These are phyloP conservation scores for Gossypium aridum DNA, from an alignment of 441 rosid genomes.

Conservation along the genomic window DNA sequence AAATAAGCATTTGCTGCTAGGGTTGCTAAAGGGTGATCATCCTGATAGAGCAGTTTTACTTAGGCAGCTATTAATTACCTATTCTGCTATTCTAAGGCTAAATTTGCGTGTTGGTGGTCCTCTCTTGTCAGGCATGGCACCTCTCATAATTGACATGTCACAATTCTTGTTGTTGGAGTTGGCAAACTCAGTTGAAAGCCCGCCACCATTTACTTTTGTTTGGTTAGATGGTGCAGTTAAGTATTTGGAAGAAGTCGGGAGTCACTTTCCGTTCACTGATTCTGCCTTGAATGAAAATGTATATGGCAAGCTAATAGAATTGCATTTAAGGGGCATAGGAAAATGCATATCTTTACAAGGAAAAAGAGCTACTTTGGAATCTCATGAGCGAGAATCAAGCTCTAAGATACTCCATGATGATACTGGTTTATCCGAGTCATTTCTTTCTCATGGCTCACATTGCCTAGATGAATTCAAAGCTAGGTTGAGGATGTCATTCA, in stretches of 20 bases:
- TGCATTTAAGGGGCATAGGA: constrained; percentile 70
- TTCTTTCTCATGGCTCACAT: constrained; percentile 29
- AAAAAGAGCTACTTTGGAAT: constrained; percentile 63
- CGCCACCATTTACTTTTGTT: constrained; percentile 44
- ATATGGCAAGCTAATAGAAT: constrained; percentile 56
- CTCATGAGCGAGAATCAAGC: constrained; percentile 67
- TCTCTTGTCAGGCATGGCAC: constrained; percentile 38
- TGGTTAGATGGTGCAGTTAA: constrained; percentile 83
- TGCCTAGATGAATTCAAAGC: constrained; percentile 60
- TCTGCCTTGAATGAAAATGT: constrained; percentile 35
- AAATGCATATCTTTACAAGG: constrained; percentile 83
- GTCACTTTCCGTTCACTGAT: constrained; percentile 40
- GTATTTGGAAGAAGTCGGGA: constrained; percentile 73
- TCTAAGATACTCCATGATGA: constrained; percentile 35
- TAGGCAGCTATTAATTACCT: constrained; percentile 67
- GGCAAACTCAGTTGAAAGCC: constrained; percentile 38
- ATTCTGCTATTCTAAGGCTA: constrained; percentile 66
- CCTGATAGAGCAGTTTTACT: constrained; percentile 53
- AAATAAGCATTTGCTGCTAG: constrained; percentile 36
- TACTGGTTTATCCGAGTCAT: constrained; percentile 27
- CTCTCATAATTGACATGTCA: constrained; percentile 41
- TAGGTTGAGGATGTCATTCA: constrained; percentile 68
- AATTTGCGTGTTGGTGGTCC: constrained; percentile 37
- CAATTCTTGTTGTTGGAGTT: constrained; percentile 53
- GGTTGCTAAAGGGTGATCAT: constrained; percentile 51